phyloP scores from a whole-genome alignment of 352 stramenopile species.

The Phytophthora macrochlamydospora region DNA sequence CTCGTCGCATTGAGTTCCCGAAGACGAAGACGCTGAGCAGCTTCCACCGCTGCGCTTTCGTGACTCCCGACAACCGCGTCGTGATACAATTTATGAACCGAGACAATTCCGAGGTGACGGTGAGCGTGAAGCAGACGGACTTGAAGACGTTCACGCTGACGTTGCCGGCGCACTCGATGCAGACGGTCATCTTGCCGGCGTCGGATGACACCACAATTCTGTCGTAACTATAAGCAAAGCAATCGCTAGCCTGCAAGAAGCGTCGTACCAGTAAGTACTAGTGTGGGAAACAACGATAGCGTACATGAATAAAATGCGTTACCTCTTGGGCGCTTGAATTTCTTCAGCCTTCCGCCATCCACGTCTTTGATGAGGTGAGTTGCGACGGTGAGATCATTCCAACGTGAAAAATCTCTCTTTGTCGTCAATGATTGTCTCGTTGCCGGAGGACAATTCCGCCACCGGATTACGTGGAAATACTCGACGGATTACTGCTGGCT shows the following conservation, averaged over 20 bases:
- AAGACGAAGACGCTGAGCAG: conserved; percentile 25
- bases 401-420: too few species aligned
- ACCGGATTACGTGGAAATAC: too few species aligned
- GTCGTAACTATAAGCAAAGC: conserved; percentile 1
- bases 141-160: conserved; percentile 1
- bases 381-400: too few species aligned
- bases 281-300: too few species aligned
- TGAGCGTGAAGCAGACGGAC: conserved; percentile 6
- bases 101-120: conserved; percentile 23
- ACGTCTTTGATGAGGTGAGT: too few species aligned
- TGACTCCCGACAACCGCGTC: conserved; percentile 38
- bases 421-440: too few species aligned
- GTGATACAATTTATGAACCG: conserved; percentile 38
- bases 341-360: too few species aligned
- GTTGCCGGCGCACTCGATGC: background rate
- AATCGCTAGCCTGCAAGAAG: background rate
- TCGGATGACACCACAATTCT: conserved; percentile 8
- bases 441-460: too few species aligned
- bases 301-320: too few species aligned
- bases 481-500: too few species aligned
- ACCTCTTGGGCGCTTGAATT: too few species aligned
- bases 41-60: conserved; percentile 37
- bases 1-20: conserved; percentile 33
- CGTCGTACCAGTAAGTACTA: background rate
- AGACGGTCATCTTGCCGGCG: conserved; percentile 11